These are phyloP conservation scores for Spiraea crenata DNA, from an alignment of 331 rosid genomes.

Conservation along the genomic window DNA sequence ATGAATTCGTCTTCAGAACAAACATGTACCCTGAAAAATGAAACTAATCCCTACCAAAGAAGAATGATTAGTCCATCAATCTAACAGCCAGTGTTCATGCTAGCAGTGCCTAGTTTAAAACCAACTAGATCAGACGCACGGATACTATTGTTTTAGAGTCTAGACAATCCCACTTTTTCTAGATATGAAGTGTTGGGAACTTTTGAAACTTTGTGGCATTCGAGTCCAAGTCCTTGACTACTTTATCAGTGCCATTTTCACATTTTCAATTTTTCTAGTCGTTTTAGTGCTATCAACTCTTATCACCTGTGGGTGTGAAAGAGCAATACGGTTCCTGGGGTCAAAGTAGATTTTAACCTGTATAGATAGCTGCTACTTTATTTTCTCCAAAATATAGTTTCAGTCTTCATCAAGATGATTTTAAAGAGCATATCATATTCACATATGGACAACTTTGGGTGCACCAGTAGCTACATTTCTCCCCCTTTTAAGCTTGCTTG, in stretches of 20 bases:
- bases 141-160: not conserved
- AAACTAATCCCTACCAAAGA: too few species aligned
- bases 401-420: conserved; percentile 5
- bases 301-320: conserved; percentile 25
- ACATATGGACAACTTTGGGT: too few species aligned
- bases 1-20: too few species aligned
- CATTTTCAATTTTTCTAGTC: conserved; percentile 17
- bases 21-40: too few species aligned
- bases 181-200: not conserved
- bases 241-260: conserved; percentile 18
- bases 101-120: conserved; percentile 10
- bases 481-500: too few species aligned
- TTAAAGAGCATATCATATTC: not conserved
- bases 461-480: too few species aligned
- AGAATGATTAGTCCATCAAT: not conserved
- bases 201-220: conserved; percentile 29
- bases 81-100: not conserved
- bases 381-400: conserved; percentile 24
- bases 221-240: conserved; percentile 28
- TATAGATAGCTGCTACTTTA: conserved; percentile 18
- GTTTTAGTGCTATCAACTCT: conserved; percentile 20
- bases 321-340: conserved; percentile 8
- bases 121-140: conserved; percentile 10
- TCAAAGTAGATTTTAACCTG: conserved; percentile 1
- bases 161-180: conserved; percentile 3